Conservation (phyloP, 805 yeast species). For the Clavispora vitiphila region DNA sequence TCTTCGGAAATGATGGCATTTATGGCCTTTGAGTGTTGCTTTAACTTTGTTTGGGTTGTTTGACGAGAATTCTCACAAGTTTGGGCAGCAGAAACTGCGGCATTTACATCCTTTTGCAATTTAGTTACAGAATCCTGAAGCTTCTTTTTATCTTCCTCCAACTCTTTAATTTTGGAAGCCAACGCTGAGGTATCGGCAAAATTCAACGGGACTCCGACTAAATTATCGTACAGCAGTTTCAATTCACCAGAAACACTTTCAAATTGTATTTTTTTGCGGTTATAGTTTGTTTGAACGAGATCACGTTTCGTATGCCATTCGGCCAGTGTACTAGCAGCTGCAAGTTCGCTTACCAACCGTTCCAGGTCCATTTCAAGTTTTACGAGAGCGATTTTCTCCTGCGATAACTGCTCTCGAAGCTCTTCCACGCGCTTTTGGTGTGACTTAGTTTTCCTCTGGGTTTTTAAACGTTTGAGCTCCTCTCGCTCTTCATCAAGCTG, state of each 20-base stretch:
- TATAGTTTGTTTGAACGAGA: neutral
- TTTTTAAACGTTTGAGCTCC: constrained; percentile 34
- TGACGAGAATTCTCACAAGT: constrained; percentile 1
- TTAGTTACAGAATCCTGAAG: neutral
- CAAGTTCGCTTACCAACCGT: constrained; percentile 44
- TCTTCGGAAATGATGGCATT: constrained; percentile 23
- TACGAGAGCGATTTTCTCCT: constrained; percentile 31
- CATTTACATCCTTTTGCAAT: neutral
- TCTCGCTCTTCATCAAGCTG: constrained; percentile 43
- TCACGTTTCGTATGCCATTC: neutral
- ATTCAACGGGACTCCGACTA: neutral
- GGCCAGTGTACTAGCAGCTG: constrained; percentile 33
- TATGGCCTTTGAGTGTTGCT: constrained; percentile 12
- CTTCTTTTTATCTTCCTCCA: neutral
- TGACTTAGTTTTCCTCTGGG: constrained; percentile 21
- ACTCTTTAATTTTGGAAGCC: neutral
- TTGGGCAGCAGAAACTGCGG: constrained; percentile 1
- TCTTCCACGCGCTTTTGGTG: constrained; percentile 11
- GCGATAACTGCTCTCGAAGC: constrained; percentile 31
- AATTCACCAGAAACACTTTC: neutral
- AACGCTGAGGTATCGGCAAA: constrained; percentile 1
- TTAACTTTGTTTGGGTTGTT: constrained; percentile 2
- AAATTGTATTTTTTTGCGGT: neutral
- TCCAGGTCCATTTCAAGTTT: constrained; percentile 42
- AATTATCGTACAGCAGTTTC: neutral